phyloP scores from a whole-genome alignment of 495 filamentous ascomycete genomes.

The Parmelia sp. region DNA sequence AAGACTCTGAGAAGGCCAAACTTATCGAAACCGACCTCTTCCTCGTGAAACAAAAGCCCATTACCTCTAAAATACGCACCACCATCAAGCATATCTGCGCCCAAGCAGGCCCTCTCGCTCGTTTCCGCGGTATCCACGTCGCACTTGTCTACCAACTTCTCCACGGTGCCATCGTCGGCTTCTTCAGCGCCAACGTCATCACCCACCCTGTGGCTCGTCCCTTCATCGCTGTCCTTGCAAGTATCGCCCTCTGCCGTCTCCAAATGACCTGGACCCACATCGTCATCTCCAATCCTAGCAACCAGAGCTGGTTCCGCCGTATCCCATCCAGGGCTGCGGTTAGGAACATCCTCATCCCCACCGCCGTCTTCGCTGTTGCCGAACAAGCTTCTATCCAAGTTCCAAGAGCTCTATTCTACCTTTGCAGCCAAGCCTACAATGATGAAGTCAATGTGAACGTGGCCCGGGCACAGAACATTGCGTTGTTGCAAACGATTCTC shows the following conservation, averaged over 20 bases:
- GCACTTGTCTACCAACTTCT: slow-evolving; percentile 27
- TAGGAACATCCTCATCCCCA: slow-evolving; percentile 37
- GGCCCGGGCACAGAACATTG: slow-evolving; percentile 26
- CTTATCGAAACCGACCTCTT: slow-evolving; percentile 33
- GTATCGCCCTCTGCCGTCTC: slow-evolving; percentile 51
- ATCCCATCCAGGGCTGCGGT: slow-evolving; percentile 36
- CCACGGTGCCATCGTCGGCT: slow-evolving; percentile 28
- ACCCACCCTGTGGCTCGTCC: slow-evolving; percentile 27
- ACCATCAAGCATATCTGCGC: slow-evolving; percentile 52
- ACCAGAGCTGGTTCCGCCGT: slow-evolving; percentile 26
- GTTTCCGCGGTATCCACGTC: slow-evolving; percentile 51
- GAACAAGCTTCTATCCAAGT: slow-evolving; percentile 25
- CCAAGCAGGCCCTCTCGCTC: slow-evolving; percentile 48
- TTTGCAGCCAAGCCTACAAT: neutral
- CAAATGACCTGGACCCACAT: slow-evolving; percentile 50
- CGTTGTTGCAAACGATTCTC: slow-evolving; percentile 32
- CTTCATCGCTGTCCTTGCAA: slow-evolving; percentile 39
- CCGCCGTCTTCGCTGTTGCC: slow-evolving; percentile 30
- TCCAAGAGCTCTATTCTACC: slow-evolving; percentile 19
- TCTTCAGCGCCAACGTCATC: slow-evolving; percentile 30
- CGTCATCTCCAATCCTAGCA: slow-evolving; percentile 42
- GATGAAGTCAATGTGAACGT: slow-evolving; percentile 29
- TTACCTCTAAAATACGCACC: slow-evolving; percentile 53
- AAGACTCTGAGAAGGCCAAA: slow-evolving; percentile 24
- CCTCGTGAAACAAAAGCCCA: slow-evolving; percentile 42